Conservation (phyloP, 495 filamentous ascomycete species). For the Chaetomium tenue region DNA sequence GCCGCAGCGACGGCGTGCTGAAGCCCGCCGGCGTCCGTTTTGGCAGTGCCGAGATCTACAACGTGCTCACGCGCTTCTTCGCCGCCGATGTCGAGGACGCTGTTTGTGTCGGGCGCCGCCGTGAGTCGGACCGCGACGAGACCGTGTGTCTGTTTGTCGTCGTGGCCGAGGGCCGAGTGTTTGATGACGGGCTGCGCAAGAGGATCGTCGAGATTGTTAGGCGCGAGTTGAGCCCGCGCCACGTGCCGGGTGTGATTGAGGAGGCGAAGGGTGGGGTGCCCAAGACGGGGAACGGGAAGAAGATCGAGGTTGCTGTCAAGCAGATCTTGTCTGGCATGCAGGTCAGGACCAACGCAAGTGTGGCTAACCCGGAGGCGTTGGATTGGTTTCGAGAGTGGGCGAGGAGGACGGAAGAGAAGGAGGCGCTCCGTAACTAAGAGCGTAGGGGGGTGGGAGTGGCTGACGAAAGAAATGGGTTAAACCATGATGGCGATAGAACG, state of each 20-base stretch:
- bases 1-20: constrained; percentile 72
- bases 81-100: constrained; percentile 74
- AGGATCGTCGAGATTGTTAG: constrained; percentile 63
- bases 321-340: constrained; percentile 87
- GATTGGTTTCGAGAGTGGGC: constrained; percentile 83
- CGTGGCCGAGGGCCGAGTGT: constrained; percentile 56
- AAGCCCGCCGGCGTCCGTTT: constrained; percentile 79
- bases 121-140: constrained; percentile 74
- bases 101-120: constrained; percentile 74
- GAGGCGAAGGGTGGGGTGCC: constrained; percentile 74
- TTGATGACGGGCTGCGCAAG: constrained; percentile 52
- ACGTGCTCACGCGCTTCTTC: constrained; percentile 79
- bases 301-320: constrained; percentile 91
- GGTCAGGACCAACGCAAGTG: constrained; percentile 80
- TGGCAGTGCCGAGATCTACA: constrained; percentile 86
- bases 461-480: neutral
- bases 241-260: constrained; percentile 81
- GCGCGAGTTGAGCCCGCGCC: constrained; percentile 75
- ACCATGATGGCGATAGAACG: neutral
- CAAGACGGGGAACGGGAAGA: constrained; percentile 88
- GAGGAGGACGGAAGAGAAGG: constrained; percentile 29
- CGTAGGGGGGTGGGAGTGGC: neutral
- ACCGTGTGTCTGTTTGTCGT: constrained; percentile 83
- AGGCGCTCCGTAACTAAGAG: constrained; percentile 22
- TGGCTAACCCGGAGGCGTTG: constrained; percentile 79